Evolutionary conservation across 495 filamentous ascomycete genomes (phyloP).

Genomic region (Xylaria castorea): DNA sequence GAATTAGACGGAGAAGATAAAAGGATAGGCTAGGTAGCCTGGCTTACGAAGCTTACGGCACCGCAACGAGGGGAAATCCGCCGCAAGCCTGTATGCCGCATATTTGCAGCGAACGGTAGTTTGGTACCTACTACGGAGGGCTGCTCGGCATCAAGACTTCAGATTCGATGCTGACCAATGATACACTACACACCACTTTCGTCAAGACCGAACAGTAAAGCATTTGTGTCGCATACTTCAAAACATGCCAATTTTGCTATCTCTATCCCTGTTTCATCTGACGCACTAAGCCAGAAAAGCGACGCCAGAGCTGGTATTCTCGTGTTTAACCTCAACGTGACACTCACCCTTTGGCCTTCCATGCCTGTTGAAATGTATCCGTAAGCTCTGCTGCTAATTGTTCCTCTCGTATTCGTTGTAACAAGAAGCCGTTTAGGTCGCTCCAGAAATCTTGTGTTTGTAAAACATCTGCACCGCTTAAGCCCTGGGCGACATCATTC

Average conservation of each 20-base stretch:
- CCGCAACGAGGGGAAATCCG: conserved; percentile 23
- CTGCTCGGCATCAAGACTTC: conserved; percentile 38
- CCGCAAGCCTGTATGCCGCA: conserved; percentile 22
- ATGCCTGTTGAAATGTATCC: conserved; percentile 72
- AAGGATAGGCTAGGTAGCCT: conserved; percentile 18
- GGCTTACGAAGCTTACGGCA: conserved; percentile 38
- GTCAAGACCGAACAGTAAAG: conserved; percentile 38
- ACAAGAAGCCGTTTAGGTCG: conserved; percentile 81
- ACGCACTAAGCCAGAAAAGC: background rate
- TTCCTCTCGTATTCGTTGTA: conserved; percentile 78
- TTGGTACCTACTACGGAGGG: conserved; percentile 34
- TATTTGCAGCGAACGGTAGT: conserved; percentile 32
- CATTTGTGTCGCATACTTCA: conserved; percentile 23
- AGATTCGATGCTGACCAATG: conserved; percentile 41
- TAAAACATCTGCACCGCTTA: conserved; percentile 65
- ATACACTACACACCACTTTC: conserved; percentile 38
- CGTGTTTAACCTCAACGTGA: background rate
- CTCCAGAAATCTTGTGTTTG: conserved; percentile 82
- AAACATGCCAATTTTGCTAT: background rate
- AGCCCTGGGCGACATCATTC: conserved; percentile 56
- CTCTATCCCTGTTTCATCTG: background rate
- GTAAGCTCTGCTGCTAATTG: conserved; percentile 67
- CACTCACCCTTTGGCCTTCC: conserved; percentile 53
- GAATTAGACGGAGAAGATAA: conserved; percentile 22
- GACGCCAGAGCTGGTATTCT: background rate